These are phyloP conservation scores for Candida xyloterini DNA, from an alignment of 805 yeast genomes.

Conservation along the genomic window DNA sequence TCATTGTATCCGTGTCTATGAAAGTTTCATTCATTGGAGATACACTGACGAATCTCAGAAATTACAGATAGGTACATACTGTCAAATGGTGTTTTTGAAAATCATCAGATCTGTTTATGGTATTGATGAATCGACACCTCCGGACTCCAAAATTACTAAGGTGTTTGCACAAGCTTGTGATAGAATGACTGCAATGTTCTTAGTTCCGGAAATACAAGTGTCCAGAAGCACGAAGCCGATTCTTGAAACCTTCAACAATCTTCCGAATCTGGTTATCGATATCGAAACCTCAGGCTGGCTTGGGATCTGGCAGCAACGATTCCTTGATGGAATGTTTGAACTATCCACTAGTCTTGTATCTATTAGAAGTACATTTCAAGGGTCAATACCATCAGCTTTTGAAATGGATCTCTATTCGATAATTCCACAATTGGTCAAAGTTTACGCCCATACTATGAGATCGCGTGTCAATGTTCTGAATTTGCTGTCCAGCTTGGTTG, in stretches of 20 bases:
- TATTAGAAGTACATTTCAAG: constrained; percentile 47
- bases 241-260: constrained; percentile 44
- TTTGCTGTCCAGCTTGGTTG: constrained; percentile 55
- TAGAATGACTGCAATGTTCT: constrained; percentile 52
- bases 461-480: constrained; percentile 52
- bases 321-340: constrained; percentile 50
- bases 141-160: constrained; percentile 42
- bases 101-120: constrained; percentile 56
- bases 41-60: constrained; percentile 56
- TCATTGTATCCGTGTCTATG: constrained; percentile 67
- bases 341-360: constrained; percentile 56
- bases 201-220: constrained; percentile 48
- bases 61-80: constrained; percentile 54
- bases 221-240: constrained; percentile 56
- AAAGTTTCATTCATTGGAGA: constrained; percentile 69
- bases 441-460: constrained; percentile 49
- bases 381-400: constrained; percentile 55
- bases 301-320: constrained; percentile 47
- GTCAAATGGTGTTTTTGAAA: constrained; percentile 52
- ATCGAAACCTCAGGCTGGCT: constrained; percentile 33
- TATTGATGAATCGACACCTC: constrained; percentile 39
- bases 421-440: constrained; percentile 53
- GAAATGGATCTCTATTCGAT: constrained; percentile 58
- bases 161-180: constrained; percentile 51
- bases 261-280: constrained; percentile 31